Percentiles rank a stretch among this genome's conserved stretches.
phyloP scores from a whole-genome alignment of 2,329 filamentous ascomycete genomes.

The Aspergillus chevalieri region DNA sequence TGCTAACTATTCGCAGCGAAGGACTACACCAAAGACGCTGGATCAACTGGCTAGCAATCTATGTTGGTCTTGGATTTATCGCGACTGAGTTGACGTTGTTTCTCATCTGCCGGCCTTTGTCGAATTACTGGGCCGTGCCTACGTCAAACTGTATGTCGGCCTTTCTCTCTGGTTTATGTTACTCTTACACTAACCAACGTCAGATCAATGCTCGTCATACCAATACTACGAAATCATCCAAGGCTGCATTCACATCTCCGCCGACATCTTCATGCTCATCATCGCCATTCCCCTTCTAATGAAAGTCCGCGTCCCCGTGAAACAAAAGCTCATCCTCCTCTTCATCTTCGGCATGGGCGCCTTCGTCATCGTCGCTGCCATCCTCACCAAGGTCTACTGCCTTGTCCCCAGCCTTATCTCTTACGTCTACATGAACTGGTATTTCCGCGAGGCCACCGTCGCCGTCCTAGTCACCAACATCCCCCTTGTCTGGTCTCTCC shows the following conservation, averaged over 20 bases:
- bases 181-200: background rate
- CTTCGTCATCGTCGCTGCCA: constrained; percentile 45
- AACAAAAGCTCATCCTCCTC: constrained; percentile 39
- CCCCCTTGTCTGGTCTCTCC: constrained; percentile 47
- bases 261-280: constrained; percentile 39
- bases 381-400: constrained; percentile 46
- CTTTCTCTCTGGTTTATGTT: background rate
- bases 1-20: constrained; percentile 14
- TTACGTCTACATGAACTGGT: constrained; percentile 44
- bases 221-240: constrained; percentile 43
- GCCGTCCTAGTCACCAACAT: constrained; percentile 47
- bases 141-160: constrained; percentile 25
- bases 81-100: constrained; percentile 47
- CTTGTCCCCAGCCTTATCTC: constrained; percentile 36
- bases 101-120: constrained; percentile 46
- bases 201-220: constrained; percentile 39
- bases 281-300: constrained; percentile 40
- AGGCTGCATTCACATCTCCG: constrained; percentile 41
- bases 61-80: constrained; percentile 43
- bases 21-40: constrained; percentile 30
- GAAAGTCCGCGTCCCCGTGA: constrained; percentile 34
- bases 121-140: constrained; percentile 49
- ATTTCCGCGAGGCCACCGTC: constrained; percentile 41
- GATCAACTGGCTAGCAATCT: constrained; percentile 34
- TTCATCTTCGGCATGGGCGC: constrained; percentile 41